phyloP scores from a whole-genome alignment of 257 asterid genomes.

The Solanum rostratum region DNA sequence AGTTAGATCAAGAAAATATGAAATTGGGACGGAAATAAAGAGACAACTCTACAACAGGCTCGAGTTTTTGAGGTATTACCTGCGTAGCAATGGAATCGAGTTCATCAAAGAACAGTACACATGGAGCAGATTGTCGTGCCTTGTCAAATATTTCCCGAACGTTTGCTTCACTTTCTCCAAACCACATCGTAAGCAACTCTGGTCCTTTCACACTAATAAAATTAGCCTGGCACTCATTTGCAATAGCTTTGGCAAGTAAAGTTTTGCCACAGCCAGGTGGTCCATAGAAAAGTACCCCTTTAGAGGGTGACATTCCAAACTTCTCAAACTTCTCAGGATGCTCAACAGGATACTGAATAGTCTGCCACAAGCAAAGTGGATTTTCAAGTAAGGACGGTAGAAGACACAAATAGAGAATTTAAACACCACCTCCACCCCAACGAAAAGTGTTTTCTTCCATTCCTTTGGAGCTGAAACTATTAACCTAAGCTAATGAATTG shows the following conservation, averaged over 20 bases:
- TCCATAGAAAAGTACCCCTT: constrained; percentile 90
- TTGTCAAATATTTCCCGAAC: constrained; percentile 86
- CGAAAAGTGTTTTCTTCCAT: neutral
- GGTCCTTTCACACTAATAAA: constrained; percentile 91
- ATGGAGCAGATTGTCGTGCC: constrained; percentile 90
- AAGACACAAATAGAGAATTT: neutral
- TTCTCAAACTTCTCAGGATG: constrained; percentile 95
- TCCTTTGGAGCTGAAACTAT: neutral
- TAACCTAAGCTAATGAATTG: neutral
- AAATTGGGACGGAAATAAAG: neutral
- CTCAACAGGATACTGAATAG: constrained; percentile 95
- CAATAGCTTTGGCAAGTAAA: constrained; percentile 85
- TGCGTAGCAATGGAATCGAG: constrained; percentile 91
- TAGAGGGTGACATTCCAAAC: constrained; percentile 94
- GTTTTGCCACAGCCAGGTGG: constrained; percentile 96
- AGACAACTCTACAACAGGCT: neutral
- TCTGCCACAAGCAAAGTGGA: constrained; percentile 22
- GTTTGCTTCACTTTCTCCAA: constrained; percentile 95
- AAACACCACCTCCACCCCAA: neutral
- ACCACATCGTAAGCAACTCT: constrained; percentile 94
- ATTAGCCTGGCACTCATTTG: constrained; percentile 91
- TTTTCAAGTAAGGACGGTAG: neutral
- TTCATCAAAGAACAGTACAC: constrained; percentile 87
- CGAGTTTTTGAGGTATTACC: constrained; percentile 23
- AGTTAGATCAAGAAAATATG: neutral